Evolutionary conservation across 2,329 filamentous ascomycete genomes (phyloP).

Genomic region (Macrophomina tecta): DNA sequence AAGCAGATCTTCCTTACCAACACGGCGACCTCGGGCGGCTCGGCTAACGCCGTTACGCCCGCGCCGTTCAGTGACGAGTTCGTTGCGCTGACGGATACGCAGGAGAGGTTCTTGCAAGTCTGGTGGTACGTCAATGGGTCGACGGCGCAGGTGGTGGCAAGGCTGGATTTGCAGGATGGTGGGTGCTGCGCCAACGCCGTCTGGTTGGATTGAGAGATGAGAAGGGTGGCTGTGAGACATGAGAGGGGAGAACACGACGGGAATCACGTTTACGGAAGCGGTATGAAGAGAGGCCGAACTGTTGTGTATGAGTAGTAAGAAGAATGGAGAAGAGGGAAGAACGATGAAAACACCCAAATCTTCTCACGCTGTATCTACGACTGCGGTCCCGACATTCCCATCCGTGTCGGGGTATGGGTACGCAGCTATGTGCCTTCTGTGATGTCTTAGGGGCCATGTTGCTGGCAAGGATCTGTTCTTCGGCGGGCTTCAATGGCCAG

Average conservation of each 20-base stretch:
- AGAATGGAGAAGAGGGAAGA: background rate
- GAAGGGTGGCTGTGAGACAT: too few species aligned
- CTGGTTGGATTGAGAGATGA: constrained; percentile 14
- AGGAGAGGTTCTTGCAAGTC: constrained; percentile 44
- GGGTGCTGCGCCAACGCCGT: constrained; percentile 25
- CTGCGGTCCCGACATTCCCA: too few species aligned
- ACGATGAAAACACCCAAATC: too few species aligned
- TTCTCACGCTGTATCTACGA: too few species aligned
- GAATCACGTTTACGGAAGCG: background rate
- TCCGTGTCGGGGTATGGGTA: too few species aligned
- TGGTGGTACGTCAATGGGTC: constrained; percentile 38
- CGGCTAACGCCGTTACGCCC: constrained; percentile 44
- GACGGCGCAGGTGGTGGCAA: constrained; percentile 27
- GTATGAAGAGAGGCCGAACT: background rate
- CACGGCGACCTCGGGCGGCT: constrained; percentile 44
- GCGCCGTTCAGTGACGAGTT: constrained; percentile 42
- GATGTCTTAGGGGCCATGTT: too few species aligned
- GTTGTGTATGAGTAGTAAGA: background rate
- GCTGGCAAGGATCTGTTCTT: too few species aligned
- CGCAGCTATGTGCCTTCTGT: too few species aligned
- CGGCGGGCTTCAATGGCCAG: too few species aligned
- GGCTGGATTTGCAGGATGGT: constrained; percentile 30
- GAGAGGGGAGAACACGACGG: too few species aligned
- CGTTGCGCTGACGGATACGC: constrained; percentile 44
- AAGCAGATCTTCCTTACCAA: constrained; percentile 40